Evolutionary conservation across 2,329 filamentous ascomycete genomes (phyloP).

Genomic region (Anthostomella pinea): DNA sequence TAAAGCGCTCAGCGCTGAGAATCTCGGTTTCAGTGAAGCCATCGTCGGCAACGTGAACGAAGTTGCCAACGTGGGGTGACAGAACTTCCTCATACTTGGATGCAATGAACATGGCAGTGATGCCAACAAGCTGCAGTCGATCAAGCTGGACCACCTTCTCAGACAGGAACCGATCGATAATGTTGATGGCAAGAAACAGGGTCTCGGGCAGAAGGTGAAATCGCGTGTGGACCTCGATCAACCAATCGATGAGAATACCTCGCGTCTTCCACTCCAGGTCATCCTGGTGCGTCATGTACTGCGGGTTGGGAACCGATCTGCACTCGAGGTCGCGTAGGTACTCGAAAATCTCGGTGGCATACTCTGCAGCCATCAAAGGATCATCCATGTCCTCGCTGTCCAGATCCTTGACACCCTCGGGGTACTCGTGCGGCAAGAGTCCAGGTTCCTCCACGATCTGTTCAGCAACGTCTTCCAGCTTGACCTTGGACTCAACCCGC

Average conservation of each 20-base stretch:
- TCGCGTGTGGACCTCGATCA: constrained; percentile 95
- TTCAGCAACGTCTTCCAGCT: constrained; percentile 29
- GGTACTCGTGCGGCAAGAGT: constrained; percentile 31
- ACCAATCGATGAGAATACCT: constrained; percentile 95
- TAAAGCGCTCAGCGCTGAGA: constrained; percentile 91
- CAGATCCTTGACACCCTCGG: constrained; percentile 57
- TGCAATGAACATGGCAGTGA: constrained; percentile 99
- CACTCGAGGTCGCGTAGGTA: constrained; percentile 85
- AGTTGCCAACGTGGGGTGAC: constrained; percentile 94
- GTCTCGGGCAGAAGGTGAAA: constrained; percentile 96
- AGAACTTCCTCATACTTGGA: constrained; percentile 99
- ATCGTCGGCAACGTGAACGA: constrained; percentile 94
- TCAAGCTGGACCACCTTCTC: constrained; percentile 94
- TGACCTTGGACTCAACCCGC: constrained; percentile 31
- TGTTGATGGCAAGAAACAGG: constrained; percentile 94
- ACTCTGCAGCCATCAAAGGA: constrained; percentile 96
- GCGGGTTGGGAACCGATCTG: constrained; percentile 76
- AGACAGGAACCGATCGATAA: constrained; percentile 96
- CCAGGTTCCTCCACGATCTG: constrained; percentile 12
- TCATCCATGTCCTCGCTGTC: constrained; percentile 89
- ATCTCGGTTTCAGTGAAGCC: constrained; percentile 95
- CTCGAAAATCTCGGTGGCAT: constrained; percentile 95
- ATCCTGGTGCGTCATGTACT: constrained; percentile 94
- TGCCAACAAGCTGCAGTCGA: constrained; percentile 91
- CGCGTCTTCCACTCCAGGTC: constrained; percentile 99